Evolutionary conservation across 148 eudicot species (phyloP).

Genomic region (Pharnaceum exiguum): DNA sequence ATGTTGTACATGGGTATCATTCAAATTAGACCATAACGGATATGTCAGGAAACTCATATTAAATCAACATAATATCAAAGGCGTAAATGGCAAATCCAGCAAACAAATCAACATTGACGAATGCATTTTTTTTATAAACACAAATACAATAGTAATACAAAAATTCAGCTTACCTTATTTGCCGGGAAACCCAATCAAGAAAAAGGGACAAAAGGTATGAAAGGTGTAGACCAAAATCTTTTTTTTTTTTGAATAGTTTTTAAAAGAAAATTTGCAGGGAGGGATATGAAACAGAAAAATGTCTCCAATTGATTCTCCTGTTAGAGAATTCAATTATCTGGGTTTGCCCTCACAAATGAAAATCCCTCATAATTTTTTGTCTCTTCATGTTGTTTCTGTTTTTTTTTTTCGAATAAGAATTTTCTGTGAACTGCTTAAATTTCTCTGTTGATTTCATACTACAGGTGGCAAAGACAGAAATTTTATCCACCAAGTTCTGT

Average conservation of each 20-base stretch:
- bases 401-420: neutral
- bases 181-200: conserved; percentile 7
- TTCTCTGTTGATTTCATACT: neutral
- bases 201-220: neutral
- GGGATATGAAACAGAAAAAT: conserved; percentile 1
- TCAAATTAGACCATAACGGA: neutral
- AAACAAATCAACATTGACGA: neutral
- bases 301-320: neutral
- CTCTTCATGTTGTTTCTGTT: neutral
- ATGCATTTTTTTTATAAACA: neutral
- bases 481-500: conserved; percentile 16
- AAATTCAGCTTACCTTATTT: conserved; percentile 14
- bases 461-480: neutral
- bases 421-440: conserved; percentile 8
- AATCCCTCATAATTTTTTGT: neutral
- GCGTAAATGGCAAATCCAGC: conserved; percentile 4
- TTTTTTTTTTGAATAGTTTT: neutral
- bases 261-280: neutral
- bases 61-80: neutral
- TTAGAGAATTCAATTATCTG: neutral
- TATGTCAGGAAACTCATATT: neutral
- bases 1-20: too few relatives aligned
- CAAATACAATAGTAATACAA: conserved; percentile 9
- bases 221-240: neutral
- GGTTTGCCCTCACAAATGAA: neutral